Evolutionary conservation across 1,284 basidiomycete genomes (phyloP), one percentile per base, ranked within the genome.

Genomic region (Termitomyces sp.): DNA sequence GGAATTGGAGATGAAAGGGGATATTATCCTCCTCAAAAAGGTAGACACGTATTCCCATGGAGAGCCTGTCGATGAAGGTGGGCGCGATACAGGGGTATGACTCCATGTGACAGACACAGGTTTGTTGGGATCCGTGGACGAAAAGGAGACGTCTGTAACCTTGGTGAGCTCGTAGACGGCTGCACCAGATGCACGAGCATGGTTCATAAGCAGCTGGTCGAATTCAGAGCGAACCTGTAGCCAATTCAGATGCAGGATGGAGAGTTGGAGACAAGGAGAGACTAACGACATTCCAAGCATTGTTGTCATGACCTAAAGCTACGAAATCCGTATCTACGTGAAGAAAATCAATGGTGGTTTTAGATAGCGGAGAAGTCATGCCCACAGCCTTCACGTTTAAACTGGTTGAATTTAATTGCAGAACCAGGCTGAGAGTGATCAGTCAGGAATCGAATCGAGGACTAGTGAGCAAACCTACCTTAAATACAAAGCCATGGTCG

Each of bases 281-380:
- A 72, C 80, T 55, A 61, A 85, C 83, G 49, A 86, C 83, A 60
- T 86, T 86, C 81, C 81, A 86, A 2, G 84, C 72, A 53, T 73
- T 76, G 54, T 84, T 84, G 38, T 75, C 67, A 13, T 72, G 71
- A 16, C 80, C 82, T 30, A 82, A 60, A 3, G 79, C 77, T 48
- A 82, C 62, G 61, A 86, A 86, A 62, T 86, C 81, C 1, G 84
- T 83, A 60, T 84, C 83, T 85, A 54, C n/a, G 19, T 33, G 28
- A 14, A 19, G 28, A 46, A 24, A 55, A 33, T 55, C 35, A 53
- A 49, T 26, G 14, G 45, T 42, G 18, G 16, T 31, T 42, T 31
- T 31, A 47, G 34, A 41, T 0, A 46, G 11, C 5, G 51, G 10
- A 46, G 28, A 31, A 19, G 11, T 8, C 3, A 44, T n/a, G 69